A percentile compares a stretch with the other conserved stretches of the same genome.
Conservation (phyloP, 345 rosid genomes). For the Salix brachista region DNA sequence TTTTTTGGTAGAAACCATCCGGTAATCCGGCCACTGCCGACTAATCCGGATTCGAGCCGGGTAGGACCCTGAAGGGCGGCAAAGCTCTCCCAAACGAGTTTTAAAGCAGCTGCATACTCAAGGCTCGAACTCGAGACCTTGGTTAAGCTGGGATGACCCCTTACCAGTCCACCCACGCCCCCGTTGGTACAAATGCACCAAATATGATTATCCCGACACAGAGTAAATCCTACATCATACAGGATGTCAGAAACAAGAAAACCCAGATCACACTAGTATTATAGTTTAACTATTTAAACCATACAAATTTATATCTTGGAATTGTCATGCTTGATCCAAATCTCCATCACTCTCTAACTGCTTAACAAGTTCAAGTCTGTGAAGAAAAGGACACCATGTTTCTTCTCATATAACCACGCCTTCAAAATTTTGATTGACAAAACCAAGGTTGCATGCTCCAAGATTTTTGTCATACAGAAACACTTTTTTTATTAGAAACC, state of each 20-base stretch:
- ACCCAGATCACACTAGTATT: not conserved
- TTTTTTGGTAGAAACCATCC: too few relatives aligned
- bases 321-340: too few relatives aligned
- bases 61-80: too few relatives aligned
- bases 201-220: conserved; percentile 29
- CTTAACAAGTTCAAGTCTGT: not conserved
- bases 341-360: not conserved
- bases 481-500: not conserved
- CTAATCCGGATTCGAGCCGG: too few relatives aligned
- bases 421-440: not conserved
- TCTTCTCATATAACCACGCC: not conserved
- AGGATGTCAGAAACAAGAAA: conserved; percentile 6
- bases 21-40: too few relatives aligned
- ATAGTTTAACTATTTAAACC: not conserved
- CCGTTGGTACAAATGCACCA: conserved; percentile 31
- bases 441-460: not conserved
- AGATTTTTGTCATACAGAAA: not conserved
- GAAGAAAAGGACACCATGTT: not conserved
- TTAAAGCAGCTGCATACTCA: too few relatives aligned
- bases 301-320: too few relatives aligned
- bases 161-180: too few relatives aligned
- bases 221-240: conserved; percentile 14
- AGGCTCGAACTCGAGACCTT: too few relatives aligned
- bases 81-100: too few relatives aligned
- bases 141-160: too few relatives aligned